Conservation (phyloP, 495 filamentous ascomycete genomes). For the Extremus antarcticus region DNA sequence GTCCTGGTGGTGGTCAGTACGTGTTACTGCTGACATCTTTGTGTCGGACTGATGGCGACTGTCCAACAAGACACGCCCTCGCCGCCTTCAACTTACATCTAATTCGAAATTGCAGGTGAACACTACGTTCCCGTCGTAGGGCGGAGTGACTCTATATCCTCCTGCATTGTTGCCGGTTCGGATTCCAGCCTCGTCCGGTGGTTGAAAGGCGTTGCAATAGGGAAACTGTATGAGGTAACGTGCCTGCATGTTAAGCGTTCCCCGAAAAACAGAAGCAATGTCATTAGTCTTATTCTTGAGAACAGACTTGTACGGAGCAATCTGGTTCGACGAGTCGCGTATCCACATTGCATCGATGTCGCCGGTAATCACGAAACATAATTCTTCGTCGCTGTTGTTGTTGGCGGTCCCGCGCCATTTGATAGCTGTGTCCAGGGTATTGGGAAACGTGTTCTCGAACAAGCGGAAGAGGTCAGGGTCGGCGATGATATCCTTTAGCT, state of each 20-base stretch:
- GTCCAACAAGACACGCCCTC: too few relatives aligned
- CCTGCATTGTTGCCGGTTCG: not conserved
- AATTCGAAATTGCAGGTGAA: not conserved
- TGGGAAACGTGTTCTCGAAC: not conserved
- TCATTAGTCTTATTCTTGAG: not conserved
- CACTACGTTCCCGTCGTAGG: not conserved
- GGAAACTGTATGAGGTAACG: not conserved
- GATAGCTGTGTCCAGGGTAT: not conserved
- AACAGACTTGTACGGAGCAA: not conserved
- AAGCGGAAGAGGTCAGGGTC: not conserved
- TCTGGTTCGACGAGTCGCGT: not conserved
- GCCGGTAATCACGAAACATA: slow-evolving; percentile 1
- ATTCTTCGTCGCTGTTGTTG: not conserved
- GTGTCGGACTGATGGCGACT: too few relatives aligned
- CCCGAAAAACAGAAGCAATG: not conserved
- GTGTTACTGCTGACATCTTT: not conserved
- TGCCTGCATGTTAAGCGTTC: not conserved
- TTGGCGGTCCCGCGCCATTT: not conserved
- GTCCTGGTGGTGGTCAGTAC: not conserved
- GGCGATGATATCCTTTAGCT: not conserved
- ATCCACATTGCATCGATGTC: not conserved
- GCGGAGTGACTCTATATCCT: not conserved
- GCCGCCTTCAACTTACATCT: not conserved
- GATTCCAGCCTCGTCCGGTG: not conserved
- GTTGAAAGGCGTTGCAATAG: not conserved